Evolutionary conservation across 1,284 basidiomycete species (phyloP), one percentile per base, ranked within the genome.

Genomic region (Spongiforma sp.): DNA sequence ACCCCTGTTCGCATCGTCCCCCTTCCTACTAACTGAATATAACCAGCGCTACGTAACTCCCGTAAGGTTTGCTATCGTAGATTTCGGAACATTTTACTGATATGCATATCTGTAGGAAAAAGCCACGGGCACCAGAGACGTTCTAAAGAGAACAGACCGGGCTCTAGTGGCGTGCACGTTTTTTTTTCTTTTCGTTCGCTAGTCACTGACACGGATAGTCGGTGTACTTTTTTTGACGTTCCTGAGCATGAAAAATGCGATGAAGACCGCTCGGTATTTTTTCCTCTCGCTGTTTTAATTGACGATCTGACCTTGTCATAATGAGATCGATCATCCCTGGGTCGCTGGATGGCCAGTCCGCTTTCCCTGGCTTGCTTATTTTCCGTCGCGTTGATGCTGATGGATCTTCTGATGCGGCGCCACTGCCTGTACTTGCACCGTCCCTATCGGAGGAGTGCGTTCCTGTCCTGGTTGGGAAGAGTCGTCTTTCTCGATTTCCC

Each of bases 401-500:
- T 91, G 52, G 92, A 93, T 69, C 71, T 92, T 1, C 83, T 80
- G 59, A 68, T 92, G n/a, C n/a, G 48, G 87, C 91, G 0, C 79
- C 84, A 0, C 90, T 93, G 71, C 94, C 93, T 0, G 86, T 95
- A 14, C 79, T 95, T 59, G 89, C 93, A 1, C 87, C 91, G 0
- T 83, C 80, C 63, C 77, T 94, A 5, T 78, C 94, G 41, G 83
- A 79, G 32, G 82, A 89, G 71, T 87, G 83, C 53, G 87, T 93
- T 2, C 92, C 91, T 0, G 84, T 92, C 14, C 83, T 93, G 2
- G 87, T 93, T 34, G 89, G 89, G 12, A 77, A 82, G 59, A 90
- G 87, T 71, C 94, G 94, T 73, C 91, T 94, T 71, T 83, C 93
- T 33, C n/a, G n/a, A 89, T 94, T 24, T 82, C 89, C 3, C 82